Evolutionary conservation across 31 red algal species (phyloP).

Genomic region (Odonthalia washingtoniensis): DNA sequence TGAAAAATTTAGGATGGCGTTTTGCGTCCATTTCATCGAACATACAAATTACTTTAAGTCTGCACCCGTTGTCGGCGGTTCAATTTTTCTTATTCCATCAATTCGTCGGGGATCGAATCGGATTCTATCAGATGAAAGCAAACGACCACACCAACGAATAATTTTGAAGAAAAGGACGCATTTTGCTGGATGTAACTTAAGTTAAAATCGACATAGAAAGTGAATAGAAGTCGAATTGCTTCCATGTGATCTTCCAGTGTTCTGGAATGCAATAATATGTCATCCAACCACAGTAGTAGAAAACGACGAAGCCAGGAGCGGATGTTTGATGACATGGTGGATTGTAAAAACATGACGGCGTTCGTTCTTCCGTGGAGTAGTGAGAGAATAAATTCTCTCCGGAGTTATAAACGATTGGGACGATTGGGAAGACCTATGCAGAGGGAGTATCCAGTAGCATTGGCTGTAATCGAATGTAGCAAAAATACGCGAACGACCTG

Average conservation of each 20-base stretch:
- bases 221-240: background rate
- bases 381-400: conserved; percentile 22
- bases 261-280: background rate
- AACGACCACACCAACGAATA: conserved; percentile 12
- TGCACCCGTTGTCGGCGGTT: conserved; percentile 21
- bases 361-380: conserved; percentile 44
- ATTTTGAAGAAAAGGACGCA: background rate
- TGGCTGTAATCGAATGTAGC: conserved; percentile 3
- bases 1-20: conserved; percentile 13
- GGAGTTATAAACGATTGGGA: conserved; percentile 37
- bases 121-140: background rate
- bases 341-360: conserved; percentile 32
- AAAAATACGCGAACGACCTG: background rate
- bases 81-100: background rate
- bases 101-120: background rate
- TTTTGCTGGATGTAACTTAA: conserved; percentile 21
- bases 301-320: background rate
- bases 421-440: background rate
- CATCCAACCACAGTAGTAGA: conserved; percentile 7
- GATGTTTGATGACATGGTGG: conserved; percentile 3
- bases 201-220: background rate
- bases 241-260: conserved; percentile 11
- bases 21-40: conserved; percentile 22
- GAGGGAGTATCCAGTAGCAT: conserved; percentile 20
- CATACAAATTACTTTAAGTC: conserved; percentile 19